A percentile compares a stretch with the other conserved stretches of the same genome.
Conservation (phyloP, 345 rosid genomes). For the Moricandia arvensis region DNA sequence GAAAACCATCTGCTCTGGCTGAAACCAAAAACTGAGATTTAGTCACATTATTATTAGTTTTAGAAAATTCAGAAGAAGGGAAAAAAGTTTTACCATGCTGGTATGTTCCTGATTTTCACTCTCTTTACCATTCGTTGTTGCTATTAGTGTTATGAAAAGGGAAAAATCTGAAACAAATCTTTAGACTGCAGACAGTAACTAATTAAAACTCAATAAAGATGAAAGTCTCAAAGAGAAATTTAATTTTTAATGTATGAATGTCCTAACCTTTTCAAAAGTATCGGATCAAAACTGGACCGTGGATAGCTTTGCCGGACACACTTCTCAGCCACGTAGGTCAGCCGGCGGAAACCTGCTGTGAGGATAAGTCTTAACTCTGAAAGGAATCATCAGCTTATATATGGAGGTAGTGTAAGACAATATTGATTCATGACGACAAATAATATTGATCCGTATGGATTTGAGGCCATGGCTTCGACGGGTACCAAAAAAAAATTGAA, state of each 20-base stretch:
- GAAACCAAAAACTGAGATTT: not conserved
- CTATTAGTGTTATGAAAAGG: too few relatives aligned
- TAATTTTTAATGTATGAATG: not conserved
- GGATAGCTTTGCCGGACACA: not conserved
- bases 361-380: not conserved
- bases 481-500: not conserved
- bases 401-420: not conserved
- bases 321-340: not conserved
- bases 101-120: not conserved
- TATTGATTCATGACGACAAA: not conserved
- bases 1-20: constrained; percentile 92
- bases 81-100: not conserved
- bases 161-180: not conserved
- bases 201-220: not conserved
- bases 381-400: not conserved
- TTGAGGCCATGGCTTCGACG: not conserved
- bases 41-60: not conserved
- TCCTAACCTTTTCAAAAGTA: not conserved
- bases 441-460: not conserved
- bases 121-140: not conserved
- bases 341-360: not conserved
- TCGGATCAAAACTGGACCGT: not conserved
- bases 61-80: too few relatives aligned
- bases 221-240: not conserved
- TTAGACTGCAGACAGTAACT: not conserved